These are phyloP conservation scores for Magnusiomyces tetraspermus DNA, from an alignment of 1,139 yeast species.

Conservation along the genomic window DNA sequence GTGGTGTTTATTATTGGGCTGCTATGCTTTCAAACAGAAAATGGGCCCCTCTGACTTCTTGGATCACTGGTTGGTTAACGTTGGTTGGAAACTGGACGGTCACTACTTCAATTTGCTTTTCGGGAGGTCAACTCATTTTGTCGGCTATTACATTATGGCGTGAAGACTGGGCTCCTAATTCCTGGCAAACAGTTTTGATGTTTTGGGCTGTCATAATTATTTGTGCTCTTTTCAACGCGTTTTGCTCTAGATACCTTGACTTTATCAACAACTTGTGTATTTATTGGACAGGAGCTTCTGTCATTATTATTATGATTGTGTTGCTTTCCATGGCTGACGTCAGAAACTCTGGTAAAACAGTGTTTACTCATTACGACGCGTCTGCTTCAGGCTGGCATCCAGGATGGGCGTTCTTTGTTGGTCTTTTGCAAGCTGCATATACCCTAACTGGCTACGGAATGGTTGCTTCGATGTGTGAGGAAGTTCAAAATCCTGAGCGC, in stretches of 20 bases:
- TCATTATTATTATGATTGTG: slow-evolving; percentile 19
- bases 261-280: slow-evolving; percentile 20
- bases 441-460: slow-evolving; percentile 78
- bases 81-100: slow-evolving; percentile 17
- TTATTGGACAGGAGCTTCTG: slow-evolving; percentile 18
- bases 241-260: slow-evolving; percentile 16
- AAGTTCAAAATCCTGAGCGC: slow-evolving; percentile 63
- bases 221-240: slow-evolving; percentile 16
- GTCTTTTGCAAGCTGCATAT: slow-evolving; percentile 69
- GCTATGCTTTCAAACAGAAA: slow-evolving; percentile 14
- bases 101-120: slow-evolving; percentile 14
- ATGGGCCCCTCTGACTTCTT: slow-evolving; percentile 16
- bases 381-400: slow-evolving; percentile 22
- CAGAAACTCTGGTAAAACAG: slow-evolving; percentile 18
- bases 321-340: slow-evolving; percentile 18
- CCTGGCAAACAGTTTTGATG: slow-evolving; percentile 18
- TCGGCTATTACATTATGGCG: slow-evolving; percentile 14
- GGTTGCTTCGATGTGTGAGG: slow-evolving; percentile 74
- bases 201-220: slow-evolving; percentile 18
- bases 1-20: slow-evolving; percentile 12
- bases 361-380: slow-evolving; percentile 21
- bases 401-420: slow-evolving; percentile 34
- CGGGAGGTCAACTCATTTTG: slow-evolving; percentile 14
- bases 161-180: slow-evolving; percentile 11
- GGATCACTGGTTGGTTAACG: slow-evolving; percentile 16